Evolutionary conservation across 352 stramenopile species (phyloP).

Genomic region (Elongisporangium senticosum): DNA sequence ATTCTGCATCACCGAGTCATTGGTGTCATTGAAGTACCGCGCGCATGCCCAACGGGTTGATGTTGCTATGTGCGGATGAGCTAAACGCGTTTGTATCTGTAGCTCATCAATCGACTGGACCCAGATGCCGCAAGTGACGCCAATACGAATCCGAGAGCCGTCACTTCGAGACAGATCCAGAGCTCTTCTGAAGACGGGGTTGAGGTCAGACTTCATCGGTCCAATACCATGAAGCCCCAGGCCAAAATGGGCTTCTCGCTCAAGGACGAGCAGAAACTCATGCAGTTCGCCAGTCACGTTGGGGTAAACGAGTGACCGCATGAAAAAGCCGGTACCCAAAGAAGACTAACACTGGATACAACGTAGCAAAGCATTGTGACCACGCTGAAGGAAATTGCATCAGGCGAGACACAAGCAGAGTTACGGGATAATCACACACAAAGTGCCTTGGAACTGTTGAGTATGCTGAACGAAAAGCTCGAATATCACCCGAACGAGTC

Average conservation of each 20-base stretch:
- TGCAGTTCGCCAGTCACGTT: conserved; percentile 56
- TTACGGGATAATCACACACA: conserved; percentile 38
- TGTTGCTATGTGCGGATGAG: neutral
- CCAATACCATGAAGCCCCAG: conserved; percentile 19
- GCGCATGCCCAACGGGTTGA: neutral
- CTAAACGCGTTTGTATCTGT: neutral
- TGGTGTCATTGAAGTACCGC: conserved; percentile 46
- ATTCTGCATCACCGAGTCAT: conserved; percentile 46
- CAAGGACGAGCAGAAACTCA: conserved; percentile 63
- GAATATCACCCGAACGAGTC: neutral
- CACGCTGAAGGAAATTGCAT: conserved; percentile 31
- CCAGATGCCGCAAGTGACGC: conserved; percentile 6
- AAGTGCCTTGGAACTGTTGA: conserved; percentile 49
- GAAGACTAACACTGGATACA: neutral
- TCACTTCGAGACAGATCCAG: too few species aligned
- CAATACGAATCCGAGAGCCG: neutral
- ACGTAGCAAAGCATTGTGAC: conserved; percentile 41
- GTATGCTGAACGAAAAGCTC: conserved; percentile 45
- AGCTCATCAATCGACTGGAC: conserved; percentile 56
- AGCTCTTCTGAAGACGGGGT: conserved; percentile 16
- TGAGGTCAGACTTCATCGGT: conserved; percentile 36
- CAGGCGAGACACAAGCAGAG: conserved; percentile 28
- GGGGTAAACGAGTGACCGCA: conserved; percentile 16
- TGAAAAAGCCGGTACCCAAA: neutral
- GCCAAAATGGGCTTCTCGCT: conserved; percentile 33